Evolutionary conservation across 176 grass and related monocot species (phyloP).

Genomic region (Avena insularis): DNA sequence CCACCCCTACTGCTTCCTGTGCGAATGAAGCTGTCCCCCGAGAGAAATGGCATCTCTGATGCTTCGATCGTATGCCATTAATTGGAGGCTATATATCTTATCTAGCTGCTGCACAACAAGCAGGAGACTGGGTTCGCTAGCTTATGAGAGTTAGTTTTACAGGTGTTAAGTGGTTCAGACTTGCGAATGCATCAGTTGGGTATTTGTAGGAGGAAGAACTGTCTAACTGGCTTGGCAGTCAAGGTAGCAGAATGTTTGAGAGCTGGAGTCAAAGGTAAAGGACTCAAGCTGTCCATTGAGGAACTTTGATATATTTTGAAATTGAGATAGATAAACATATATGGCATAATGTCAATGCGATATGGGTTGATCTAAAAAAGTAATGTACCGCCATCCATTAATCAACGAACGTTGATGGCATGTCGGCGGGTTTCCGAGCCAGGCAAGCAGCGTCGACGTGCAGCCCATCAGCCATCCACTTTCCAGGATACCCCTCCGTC

Average conservation of each 20-base stretch:
- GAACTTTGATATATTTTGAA: neutral
- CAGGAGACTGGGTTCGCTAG: neutral
- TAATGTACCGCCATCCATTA: neutral
- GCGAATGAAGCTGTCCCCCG: neutral
- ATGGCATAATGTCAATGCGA: no score
- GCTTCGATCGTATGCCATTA: neutral
- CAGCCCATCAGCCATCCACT: conserved; percentile 26
- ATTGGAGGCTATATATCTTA: neutral
- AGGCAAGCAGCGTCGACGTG: conserved; percentile 27
- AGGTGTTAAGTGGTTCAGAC: neutral
- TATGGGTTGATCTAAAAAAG: no score
- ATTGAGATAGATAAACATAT: no score
- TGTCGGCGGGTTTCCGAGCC: neutral
- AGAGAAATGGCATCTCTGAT: neutral
- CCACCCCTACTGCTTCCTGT: neutral
- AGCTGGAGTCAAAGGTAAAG: neutral
- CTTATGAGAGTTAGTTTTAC: neutral
- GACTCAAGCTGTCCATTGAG: neutral
- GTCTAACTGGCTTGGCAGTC: conserved; percentile 29
- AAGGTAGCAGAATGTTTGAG: conserved; percentile 17
- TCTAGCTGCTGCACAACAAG: neutral
- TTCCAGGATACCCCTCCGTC: neutral
- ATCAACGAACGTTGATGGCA: conserved; percentile 21
- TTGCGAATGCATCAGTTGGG: neutral
- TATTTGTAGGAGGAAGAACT: conserved; percentile 6